Evolutionary conservation across 495 filamentous ascomycete species (phyloP), one percentile per base, ranked within the genome.

Genomic region (Oidiodendron maius): DNA sequence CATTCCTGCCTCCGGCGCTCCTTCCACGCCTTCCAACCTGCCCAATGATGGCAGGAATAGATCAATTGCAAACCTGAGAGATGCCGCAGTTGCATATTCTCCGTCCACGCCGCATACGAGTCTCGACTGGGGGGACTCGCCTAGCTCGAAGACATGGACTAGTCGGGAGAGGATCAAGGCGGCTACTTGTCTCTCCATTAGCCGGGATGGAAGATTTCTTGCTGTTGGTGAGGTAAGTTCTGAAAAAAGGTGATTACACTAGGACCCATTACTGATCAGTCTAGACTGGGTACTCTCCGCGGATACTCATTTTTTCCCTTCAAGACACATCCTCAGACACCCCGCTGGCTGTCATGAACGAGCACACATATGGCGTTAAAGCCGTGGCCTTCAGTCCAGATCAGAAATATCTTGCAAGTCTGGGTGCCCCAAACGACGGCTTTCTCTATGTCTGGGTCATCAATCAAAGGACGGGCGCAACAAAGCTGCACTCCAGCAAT

Each of bases 381-480:
- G 84, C 86, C 43, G 77, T 98, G 24, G 84, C 91, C 3, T 97
- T 96, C 74, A 95, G 89, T 49, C 76, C 82, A 10, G 86, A 95
- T 59, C 89, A 87, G 4, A 83, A 80, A 56, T 95, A 87, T 65
- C 72, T 98, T 15, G 91, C 94, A 3, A 91, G 87, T 5, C 74
- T 98, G 22, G 93, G 93, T 21, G 80, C 84, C 16, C 74, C 83
- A 26, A 93, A 95, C 65, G 93, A 98, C 64, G 93, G 93, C 8
- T 97, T 95, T 61, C 75, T 98, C 21, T 91, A 93, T 54, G 74
- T 97, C 35, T 98, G 93, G 89, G 76, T 77, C 34, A 79, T 97
- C 51, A 88, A 91, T 52, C 62, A 83, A 20, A 83, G 83, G 39
- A 93, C 78, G n/a, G 93, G 91, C 6, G 74, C 81, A n/a, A 86